Evolutionary conservation across 2,329 filamentous ascomycete genomes (phyloP), one percentile per base, ranked within the genome.

Genomic region (Onygena corvina): DNA sequence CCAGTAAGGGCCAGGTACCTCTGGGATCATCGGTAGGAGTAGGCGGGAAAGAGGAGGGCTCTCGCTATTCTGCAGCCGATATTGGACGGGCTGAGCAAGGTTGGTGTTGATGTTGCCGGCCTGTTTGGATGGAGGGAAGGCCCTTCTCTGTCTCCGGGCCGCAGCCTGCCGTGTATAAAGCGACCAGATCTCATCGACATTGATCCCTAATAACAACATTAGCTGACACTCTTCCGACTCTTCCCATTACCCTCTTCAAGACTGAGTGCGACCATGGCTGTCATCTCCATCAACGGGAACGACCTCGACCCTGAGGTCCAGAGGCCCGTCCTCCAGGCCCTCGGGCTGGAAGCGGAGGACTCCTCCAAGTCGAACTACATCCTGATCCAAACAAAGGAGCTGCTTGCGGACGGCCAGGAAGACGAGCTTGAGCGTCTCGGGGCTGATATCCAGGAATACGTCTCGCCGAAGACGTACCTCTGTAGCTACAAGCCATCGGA

Each of bases 261-360:
- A 33, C 21, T 5, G 31, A 45, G 40, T 2, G n/a, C 44, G 33
- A 46, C 4, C 48, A 52, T 52, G 51, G 20, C 51, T 46, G 12
- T 50, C 45, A 52, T 52, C 23, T 50, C 44, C 12, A 52, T 52
- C 46, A 52, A 50, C 34, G 51, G 51, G 12, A 52, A 52, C 42
- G 45, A 48, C 11, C 35, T 52, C n/a, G 44, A 52, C 30, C 51
- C 51, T 9, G 44, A 52, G 31, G 20, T 44, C 20, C 51, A 48
- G n/a, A 25, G 27, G 4, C 50, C 47, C 30, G 31, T 52, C 20
- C 44, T 52, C 25, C 46, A 30, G 21, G 51, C 51, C 31, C 38
- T 52, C 30, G 29, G 44, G 8, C 45, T 52, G 3, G 51, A 52
- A 44, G 48, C 48, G n/a, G 48, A 52, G 38, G 51, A 52, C 23